Base-by-base conservation (phyloP, 768 basidiomycete genomes). In the Collybia mongolica region DNA sequence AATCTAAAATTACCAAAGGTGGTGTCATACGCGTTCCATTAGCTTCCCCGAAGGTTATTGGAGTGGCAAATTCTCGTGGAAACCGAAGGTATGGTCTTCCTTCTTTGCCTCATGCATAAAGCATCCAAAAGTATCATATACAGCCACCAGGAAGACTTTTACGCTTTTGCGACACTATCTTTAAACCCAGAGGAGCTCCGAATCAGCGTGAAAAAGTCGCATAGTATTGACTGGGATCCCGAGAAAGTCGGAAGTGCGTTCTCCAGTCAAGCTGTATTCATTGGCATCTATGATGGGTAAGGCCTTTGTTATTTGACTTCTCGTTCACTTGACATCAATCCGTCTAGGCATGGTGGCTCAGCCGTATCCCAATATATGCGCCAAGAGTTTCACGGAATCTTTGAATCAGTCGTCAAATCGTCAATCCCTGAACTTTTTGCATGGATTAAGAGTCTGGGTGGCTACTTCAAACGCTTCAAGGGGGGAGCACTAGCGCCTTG, bases 251-350 rank as follows among this genome's bases (percentile, higher is more conserved):
- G 74, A 1, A 74, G 83, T 28, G 70, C 76, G 5, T 70, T 91
- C 18, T 77, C 89, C 1, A 71, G 81, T 23, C 92, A 97, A 65
- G 88, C 85, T 6, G 77, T 92, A 5, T 93, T 90, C 58, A 82
- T 93, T 32, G 94, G 93, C 24, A 86, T 97, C 49, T 97, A 93
- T 64, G 94, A 97, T 51, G 94, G 94, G 90, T 90, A 59, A 49
- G 78, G 65, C n/a, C 39, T 24, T 44, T 6, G 41, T 50, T 23
- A 39, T 37, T 35, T 19, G 18, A n/a, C 23, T 11, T 46, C 20
- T 36, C 18, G 32, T 23, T 18, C 24, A 26, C 15, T 17, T 15
- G 7, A 19, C 52, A 41, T 60, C 52, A 51, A 54, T 41, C 36
- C 39, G 14, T 26, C n/a, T 48, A 93, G 91, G 6, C 94, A 97